A percentile compares a stretch with the other conserved stretches of the same genome.
phyloP scores from a whole-genome alignment of 768 basidiomycete genomes.

The Trametes punicea region DNA sequence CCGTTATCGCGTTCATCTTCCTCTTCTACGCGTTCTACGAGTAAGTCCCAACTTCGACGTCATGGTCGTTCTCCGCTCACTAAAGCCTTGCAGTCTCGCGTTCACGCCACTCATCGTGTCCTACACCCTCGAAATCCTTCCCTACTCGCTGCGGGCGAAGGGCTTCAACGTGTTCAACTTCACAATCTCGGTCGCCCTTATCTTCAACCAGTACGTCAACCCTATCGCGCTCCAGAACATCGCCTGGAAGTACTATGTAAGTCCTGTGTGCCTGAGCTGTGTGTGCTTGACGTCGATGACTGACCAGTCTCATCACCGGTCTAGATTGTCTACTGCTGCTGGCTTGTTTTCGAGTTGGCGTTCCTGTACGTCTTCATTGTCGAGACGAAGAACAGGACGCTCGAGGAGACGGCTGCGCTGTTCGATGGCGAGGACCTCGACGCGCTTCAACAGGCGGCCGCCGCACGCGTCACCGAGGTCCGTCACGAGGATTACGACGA shows the following conservation, averaged over 20 bases:
- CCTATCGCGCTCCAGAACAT: slow-evolving; percentile 66
- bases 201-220: slow-evolving; percentile 90
- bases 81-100: slow-evolving; percentile 45
- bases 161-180: slow-evolving; percentile 83
- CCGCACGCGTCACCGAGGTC: slow-evolving; percentile 9
- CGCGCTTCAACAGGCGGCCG: slow-evolving; percentile 7
- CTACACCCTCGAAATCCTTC: slow-evolving; percentile 88
- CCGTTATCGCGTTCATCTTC: slow-evolving; percentile 83
- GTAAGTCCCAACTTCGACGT: slow-evolving; percentile 35
- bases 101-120: slow-evolving; percentile 85
- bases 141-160: slow-evolving; percentile 80
- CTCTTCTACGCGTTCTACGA: slow-evolving; percentile 78
- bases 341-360: slow-evolving; percentile 62
- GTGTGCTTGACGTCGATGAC: neutral
- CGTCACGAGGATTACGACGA: slow-evolving; percentile 24
- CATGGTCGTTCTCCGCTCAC: neutral
- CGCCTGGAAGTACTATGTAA: slow-evolving; percentile 74
- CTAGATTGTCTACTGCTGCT: slow-evolving; percentile 66
- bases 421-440: slow-evolving; percentile 67
- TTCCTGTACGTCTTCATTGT: slow-evolving; percentile 67
- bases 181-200: slow-evolving; percentile 70
- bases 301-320: neutral
- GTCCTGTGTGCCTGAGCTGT: slow-evolving; percentile 19
- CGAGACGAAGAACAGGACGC: slow-evolving; percentile 69
- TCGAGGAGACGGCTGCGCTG: slow-evolving; percentile 79